phyloP scores from a whole-genome alignment of 163 green algal genomes.

The Volvox carteri region DNA sequence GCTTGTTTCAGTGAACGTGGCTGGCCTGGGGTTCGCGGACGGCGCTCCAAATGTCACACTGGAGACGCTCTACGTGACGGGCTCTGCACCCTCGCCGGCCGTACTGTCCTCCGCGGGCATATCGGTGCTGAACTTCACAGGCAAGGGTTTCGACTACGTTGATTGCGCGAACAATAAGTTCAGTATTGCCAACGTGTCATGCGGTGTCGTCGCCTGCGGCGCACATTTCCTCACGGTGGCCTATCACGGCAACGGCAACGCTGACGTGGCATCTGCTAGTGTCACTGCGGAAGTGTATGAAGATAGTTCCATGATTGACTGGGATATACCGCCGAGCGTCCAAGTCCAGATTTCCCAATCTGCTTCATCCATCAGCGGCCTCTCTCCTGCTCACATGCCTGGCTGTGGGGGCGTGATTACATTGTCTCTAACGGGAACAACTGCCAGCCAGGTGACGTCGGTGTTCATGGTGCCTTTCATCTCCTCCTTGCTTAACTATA shows the following conservation, averaged over 20 bases:
- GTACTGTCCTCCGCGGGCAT: neutral
- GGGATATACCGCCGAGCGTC: neutral
- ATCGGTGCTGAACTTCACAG: constrained; percentile 45
- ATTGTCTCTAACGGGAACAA: neutral
- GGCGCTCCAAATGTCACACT: neutral
- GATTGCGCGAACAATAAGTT: constrained; percentile 50
- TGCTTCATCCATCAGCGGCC: neutral
- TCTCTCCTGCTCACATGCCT: neutral
- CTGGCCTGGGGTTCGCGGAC: neutral
- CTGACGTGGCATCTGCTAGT: neutral
- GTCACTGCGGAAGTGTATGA: constrained; percentile 27
- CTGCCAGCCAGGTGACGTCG: neutral
- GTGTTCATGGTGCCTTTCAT: constrained; percentile 31
- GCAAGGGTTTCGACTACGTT: constrained; percentile 50
- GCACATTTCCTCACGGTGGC: neutral
- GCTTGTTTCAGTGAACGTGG: constrained; percentile 33
- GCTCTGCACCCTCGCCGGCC: neutral
- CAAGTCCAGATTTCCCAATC: neutral
- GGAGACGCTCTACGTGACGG: constrained; percentile 29
- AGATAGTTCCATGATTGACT: neutral
- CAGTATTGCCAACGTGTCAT: neutral
- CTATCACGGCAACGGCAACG: neutral
- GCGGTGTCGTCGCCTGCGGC: constrained; percentile 30
- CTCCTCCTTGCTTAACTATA: neutral
- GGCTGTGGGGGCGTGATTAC: constrained; percentile 18